Base-by-base conservation (phyloP, 2,329 filamentous ascomycete genomes). In the Colletotrichum camelliae region DNA sequence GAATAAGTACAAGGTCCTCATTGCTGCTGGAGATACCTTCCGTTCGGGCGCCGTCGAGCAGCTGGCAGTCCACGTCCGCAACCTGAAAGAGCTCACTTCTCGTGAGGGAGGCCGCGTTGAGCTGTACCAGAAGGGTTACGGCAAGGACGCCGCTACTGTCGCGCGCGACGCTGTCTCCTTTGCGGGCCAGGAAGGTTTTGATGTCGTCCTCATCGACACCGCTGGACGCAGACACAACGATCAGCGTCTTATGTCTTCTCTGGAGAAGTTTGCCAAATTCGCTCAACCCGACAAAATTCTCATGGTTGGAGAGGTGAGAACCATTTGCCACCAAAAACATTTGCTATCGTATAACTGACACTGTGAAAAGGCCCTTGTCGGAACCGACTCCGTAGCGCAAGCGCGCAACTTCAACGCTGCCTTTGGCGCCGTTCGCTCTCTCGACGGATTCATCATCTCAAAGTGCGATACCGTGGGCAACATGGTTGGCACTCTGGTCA, bases 381-480 rank as follows among this genome's bases (percentile, higher is more conserved):
- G 97, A 74, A 98, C 95, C 6, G 97, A 99, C 85, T 96, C 94
- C 5, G 97, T 99, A 27, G 95, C 96, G 64, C 97, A 99, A 86
- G 97, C 97, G 5, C 91, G 96, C 81, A 98, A 98, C 86, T 99
- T 99, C 88, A 98, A 98, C 82, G 92, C 93, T 48, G 94, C 95
- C 3, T 98, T 99, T 86, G 97, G 97, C 37, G 89, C 91, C 7
- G 93, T 92, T 16, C 89, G 96, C 73, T 91, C 91, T 33, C 89
- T 99, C 48, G 97, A 99, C 85, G 97, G 97, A 7, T 99, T 99
- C 85, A 98, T 99, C 83, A 98, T 99, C 80, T 96, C 94, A 76
- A 99, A 99, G 86, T 98, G 97, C 84, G 97, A 99, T 86, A 99
- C 97, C 0, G 97, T 99, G 48, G 97, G 97, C n/a, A 96, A 98